A percentile compares a stretch with the other conserved stretches of the same genome.
phyloP scores from a whole-genome alignment of 768 basidiomycete genomes.

The Phaeotremella skinneri region DNA sequence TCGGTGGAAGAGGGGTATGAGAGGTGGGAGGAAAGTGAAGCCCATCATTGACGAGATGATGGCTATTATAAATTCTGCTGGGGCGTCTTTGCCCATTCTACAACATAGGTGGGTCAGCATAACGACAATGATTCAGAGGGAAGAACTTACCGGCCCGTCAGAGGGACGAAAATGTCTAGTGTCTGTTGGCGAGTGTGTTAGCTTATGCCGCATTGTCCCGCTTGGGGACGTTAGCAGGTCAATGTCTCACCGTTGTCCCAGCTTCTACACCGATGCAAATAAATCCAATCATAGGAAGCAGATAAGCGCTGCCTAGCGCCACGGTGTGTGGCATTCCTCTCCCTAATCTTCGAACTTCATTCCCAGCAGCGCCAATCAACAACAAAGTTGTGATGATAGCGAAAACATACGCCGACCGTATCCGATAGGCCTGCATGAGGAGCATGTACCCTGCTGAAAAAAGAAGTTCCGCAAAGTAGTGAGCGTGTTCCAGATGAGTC shows the following conservation, averaged over 20 bases:
- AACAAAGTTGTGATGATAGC: slow-evolving; percentile 62
- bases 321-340: neutral
- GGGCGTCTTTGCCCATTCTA: slow-evolving; percentile 59
- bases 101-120: neutral
- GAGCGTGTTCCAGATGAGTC: slow-evolving; percentile 60
- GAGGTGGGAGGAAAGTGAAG: slow-evolving; percentile 62
- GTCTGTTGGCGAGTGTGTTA: slow-evolving; percentile 52
- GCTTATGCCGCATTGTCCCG: neutral
- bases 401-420: slow-evolving; percentile 76
- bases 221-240: neutral
- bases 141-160: slow-evolving; percentile 63
- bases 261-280: slow-evolving; percentile 54
- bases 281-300: slow-evolving; percentile 31
- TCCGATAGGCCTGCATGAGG: slow-evolving; percentile 60
- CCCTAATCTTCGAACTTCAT: slow-evolving; percentile 53
- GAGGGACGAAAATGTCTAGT: slow-evolving; percentile 83
- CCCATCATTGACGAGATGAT: slow-evolving; percentile 65
- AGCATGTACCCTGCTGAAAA: slow-evolving; percentile 62
- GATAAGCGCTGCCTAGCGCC: slow-evolving; percentile 14
- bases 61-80: slow-evolving; percentile 84
- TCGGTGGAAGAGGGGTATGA: slow-evolving; percentile 71
- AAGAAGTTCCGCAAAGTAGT: slow-evolving; percentile 62
- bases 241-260: slow-evolving; percentile 47
- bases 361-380: slow-evolving; percentile 60
- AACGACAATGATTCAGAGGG: neutral